Evolutionary conservation across 768 basidiomycete genomes (phyloP).

Genomic region (Pleurotus sapidus): DNA sequence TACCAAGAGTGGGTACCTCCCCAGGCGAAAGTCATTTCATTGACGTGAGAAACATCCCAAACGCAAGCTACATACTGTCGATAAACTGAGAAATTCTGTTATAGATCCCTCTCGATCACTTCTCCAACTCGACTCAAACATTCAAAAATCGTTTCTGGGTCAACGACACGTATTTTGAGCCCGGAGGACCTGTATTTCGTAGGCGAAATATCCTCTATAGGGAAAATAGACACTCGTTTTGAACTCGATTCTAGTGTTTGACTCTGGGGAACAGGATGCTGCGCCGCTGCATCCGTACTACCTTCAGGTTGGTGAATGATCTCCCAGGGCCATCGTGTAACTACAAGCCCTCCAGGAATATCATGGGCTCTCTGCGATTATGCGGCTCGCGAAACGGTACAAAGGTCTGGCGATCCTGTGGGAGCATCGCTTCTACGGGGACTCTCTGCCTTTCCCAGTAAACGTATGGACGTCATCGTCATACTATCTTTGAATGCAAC

Average conservation of each 20-base stretch:
- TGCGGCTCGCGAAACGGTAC: slow-evolving; percentile 45
- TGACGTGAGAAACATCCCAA: too few relatives aligned
- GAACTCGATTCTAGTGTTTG: slow-evolving; percentile 35
- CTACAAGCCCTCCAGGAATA: slow-evolving; percentile 29
- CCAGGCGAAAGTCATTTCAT: too few relatives aligned
- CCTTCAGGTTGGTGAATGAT: slow-evolving; percentile 29
- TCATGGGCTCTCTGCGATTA: slow-evolving; percentile 45
- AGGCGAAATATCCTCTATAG: slow-evolving; percentile 10
- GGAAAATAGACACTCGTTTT: neutral
- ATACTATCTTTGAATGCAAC: neutral
- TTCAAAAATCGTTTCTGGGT: slow-evolving; percentile 50
- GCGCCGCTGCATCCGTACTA: slow-evolving; percentile 46
- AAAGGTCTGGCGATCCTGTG: slow-evolving; percentile 45
- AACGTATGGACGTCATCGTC: slow-evolving; percentile 26
- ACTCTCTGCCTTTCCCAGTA: slow-evolving; percentile 43
- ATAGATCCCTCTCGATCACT: slow-evolving; percentile 48
- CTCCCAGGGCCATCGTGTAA: neutral
- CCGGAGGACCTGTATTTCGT: slow-evolving; percentile 48
- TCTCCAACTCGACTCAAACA: slow-evolving; percentile 25
- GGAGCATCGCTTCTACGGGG: slow-evolving; percentile 51
- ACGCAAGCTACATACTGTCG: neutral
- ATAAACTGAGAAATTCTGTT: neutral
- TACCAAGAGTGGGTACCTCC: too few relatives aligned
- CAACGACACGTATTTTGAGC: slow-evolving; percentile 43
- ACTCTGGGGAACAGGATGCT: slow-evolving; percentile 49